Evolutionary conservation across 441 rosid genomes (phyloP).

Genomic region (Theobroma grandiflorum): DNA sequence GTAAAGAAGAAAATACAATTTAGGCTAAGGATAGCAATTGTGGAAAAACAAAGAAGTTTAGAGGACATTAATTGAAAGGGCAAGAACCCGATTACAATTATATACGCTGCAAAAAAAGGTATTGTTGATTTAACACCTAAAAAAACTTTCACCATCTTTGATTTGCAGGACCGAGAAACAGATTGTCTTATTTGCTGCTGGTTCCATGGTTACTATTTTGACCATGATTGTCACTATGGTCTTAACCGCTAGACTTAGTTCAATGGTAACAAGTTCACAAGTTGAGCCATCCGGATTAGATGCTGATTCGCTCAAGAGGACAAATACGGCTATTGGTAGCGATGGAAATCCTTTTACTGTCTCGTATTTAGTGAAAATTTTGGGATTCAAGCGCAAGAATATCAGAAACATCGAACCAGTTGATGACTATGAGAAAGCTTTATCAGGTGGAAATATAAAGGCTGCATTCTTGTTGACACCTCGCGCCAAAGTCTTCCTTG

Average conservation of each 20-base stretch:
- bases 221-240: conserved; percentile 4
- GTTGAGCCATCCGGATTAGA: not conserved
- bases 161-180: conserved; percentile 10
- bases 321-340: conserved; percentile 26
- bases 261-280: conserved; percentile 16
- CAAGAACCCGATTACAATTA: not conserved
- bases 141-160: not conserved
- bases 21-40: not conserved
- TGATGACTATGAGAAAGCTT: conserved; percentile 20
- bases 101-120: no score
- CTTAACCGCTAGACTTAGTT: conserved; percentile 17
- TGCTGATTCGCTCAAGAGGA: not conserved
- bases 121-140: not conserved
- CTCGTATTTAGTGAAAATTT: conserved; percentile 13
- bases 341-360: conserved; percentile 22
- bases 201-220: conserved; percentile 27
- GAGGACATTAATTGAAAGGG: not conserved
- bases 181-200: conserved; percentile 18
- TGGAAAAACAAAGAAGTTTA: not conserved
- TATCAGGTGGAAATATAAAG: not conserved
- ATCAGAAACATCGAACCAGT: conserved; percentile 18
- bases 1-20: no score
- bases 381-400: conserved; percentile 26
- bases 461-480: conserved; percentile 1
- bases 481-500: not conserved